Evolutionary conservation across 2,329 filamentous ascomycete genomes (phyloP).

Genomic region (Aspergillus persii): DNA sequence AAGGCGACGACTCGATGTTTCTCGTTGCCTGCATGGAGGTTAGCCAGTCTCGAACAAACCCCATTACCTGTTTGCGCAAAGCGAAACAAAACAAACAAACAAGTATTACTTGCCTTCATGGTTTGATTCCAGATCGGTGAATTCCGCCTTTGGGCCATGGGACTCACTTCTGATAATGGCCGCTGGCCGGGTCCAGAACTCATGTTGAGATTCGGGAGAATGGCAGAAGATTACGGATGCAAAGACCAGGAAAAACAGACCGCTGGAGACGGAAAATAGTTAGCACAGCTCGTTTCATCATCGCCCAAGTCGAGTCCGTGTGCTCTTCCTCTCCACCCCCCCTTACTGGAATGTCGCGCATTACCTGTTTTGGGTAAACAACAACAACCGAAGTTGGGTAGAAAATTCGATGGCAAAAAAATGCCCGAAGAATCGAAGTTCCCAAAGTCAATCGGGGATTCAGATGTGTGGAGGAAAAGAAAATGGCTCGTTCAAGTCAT

Average conservation of each 20-base stretch:
- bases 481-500: constrained; percentile 17
- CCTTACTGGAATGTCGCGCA: constrained; percentile 20
- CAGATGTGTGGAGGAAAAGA: constrained; percentile 1
- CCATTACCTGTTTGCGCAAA: too few species aligned
- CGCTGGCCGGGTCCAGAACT: constrained; percentile 59
- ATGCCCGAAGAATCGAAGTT: not conserved
- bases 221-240: constrained; percentile 2
- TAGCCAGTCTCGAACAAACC: constrained; percentile 9
- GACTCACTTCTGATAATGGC: constrained; percentile 85
- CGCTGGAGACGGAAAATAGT: constrained; percentile 12
- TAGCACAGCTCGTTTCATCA: constrained; percentile 16
- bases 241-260: constrained; percentile 14
- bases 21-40: constrained; percentile 62
- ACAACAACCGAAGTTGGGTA: constrained; percentile 12
- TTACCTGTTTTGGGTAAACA: constrained; percentile 22
- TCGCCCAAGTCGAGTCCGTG: constrained; percentile 1
- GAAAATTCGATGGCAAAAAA: constrained; percentile 7
- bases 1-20: constrained; percentile 74
- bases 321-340: not conserved
- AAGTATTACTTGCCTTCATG: constrained; percentile 58
- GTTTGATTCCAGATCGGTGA: constrained; percentile 84
- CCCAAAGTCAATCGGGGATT: not conserved
- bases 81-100: not conserved
- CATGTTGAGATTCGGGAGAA: constrained; percentile 55
- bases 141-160: constrained; percentile 81